Evolutionary conservation across 1,284 basidiomycete genomes (phyloP), one percentile per base, ranked within the genome.

Genomic region (Taiwanofungus camphoratus): DNA sequence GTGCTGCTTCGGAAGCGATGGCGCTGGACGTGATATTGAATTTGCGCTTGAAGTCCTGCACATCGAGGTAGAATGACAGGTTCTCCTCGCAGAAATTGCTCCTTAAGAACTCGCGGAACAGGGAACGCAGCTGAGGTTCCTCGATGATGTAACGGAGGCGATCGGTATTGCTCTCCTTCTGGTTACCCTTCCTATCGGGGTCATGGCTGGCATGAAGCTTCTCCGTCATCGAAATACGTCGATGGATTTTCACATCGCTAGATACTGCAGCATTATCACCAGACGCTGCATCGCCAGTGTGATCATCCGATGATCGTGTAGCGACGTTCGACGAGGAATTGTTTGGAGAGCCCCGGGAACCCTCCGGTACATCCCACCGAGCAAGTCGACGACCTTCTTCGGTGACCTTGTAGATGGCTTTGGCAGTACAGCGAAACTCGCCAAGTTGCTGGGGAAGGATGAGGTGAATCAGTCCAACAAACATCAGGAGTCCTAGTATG

Each of bases 11-110:
- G 2, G 78, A 76, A 9, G 90, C 88, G 44, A 87, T 80, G 4
- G 95, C 92, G 54, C 87, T 92, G 4, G 88, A 94, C 0, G 95
- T 96, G 46, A 92, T 97, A 60, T 83, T 86, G 70, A 99, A 99
- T 57, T 93, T 86, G 54, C 87, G 79, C 70, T 93, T 94, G 71
- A 99, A 96, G 61, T 99, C 95, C 63, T 93, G 82, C 1, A 97
- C 95, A 58, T 98, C 96, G 42, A 98, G 65, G 88, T 93, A 99
- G 70, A 97, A 99, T 36, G 86, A 85, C 54, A 99, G 69, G 61
- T 99, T 99, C 74, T 99, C 95, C 62, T 99, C 95, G 69, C 93
- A 98, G 63, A 97, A 97, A 65, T 97, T 97, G 40, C 82, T 77
- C 33, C 92, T 79, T 43, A 99, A 67, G 70, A 95, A 96, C 52